Percentiles rank a stretch among this genome's conserved stretches.
These are phyloP conservation scores for Hibiscus mutabilis DNA, from an alignment of 345 rosid species.

Conservation along the genomic window DNA sequence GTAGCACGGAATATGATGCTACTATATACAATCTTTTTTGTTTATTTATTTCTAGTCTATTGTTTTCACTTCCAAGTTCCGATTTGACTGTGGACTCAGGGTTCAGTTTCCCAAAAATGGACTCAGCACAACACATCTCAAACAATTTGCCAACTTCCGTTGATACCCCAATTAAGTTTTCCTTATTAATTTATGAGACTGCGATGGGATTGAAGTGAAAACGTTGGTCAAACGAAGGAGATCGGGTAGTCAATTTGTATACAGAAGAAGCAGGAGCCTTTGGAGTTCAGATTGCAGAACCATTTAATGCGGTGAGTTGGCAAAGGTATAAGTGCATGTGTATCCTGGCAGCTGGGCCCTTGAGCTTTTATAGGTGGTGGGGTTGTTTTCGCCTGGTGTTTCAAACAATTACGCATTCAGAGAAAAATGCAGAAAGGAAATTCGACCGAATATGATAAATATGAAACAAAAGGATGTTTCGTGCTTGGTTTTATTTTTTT, in stretches of 20 bases:
- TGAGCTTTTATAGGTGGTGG: background rate
- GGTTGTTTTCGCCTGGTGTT: background rate
- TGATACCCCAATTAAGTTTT: no score
- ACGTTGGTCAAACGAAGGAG: background rate
- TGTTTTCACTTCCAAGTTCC: background rate
- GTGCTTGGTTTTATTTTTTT: background rate
- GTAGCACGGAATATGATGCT: conserved; percentile 13
- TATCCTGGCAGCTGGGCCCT: background rate
- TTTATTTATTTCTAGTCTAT: background rate
- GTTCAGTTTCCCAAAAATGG: background rate
- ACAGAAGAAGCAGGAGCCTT: background rate
- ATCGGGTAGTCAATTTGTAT: background rate
- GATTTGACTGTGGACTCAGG: background rate
- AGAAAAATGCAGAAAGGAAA: no score
- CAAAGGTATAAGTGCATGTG: background rate
- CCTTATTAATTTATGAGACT: no score
- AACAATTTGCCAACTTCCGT: background rate
- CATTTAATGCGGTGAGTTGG: conserved; percentile 16
- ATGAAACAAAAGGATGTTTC: background rate
- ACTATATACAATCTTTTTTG: background rate
- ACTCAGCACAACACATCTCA: background rate
- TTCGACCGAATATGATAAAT: background rate
- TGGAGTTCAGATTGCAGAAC: conserved; percentile 5
- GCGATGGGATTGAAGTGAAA: background rate
- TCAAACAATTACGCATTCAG: background rate